Evolutionary conservation across 352 stramenopile species (phyloP).

Genomic region (Phytophthora palmivora): DNA sequence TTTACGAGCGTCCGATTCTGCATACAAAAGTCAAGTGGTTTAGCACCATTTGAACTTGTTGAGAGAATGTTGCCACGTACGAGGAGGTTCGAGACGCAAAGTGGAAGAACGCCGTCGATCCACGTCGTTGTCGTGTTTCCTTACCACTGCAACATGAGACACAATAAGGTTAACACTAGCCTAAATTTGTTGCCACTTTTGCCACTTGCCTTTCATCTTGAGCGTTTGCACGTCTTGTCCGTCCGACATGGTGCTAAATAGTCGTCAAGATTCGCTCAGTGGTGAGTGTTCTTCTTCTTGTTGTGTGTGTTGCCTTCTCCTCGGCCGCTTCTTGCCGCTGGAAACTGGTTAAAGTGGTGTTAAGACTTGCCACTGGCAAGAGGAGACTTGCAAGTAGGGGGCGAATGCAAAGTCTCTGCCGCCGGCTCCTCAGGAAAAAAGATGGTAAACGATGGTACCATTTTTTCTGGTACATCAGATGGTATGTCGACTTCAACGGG

Average conservation of each 20-base stretch:
- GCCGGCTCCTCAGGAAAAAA: conserved; percentile 22
- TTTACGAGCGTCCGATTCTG: conserved; percentile 62
- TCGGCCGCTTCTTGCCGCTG: conserved; percentile 3
- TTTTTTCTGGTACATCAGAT: neutral
- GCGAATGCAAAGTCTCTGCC: conserved; percentile 31
- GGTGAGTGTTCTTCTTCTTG: neutral
- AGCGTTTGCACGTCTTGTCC: conserved; percentile 57
- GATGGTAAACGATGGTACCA: conserved; percentile 13
- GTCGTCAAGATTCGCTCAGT: too few relatives aligned
- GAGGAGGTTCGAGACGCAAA: conserved; percentile 58
- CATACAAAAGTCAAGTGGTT: neutral
- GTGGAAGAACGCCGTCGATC: conserved; percentile 70
- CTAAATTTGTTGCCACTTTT: conserved; percentile 6
- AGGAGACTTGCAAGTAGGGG: conserved; percentile 14
- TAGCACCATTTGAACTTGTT: conserved; percentile 1
- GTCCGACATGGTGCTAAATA: conserved; percentile 38
- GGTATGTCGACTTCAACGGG: conserved; percentile 13
- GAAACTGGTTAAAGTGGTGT: conserved; percentile 12
- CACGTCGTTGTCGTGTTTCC: conserved; percentile 72
- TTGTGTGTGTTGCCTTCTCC: conserved; percentile 3
- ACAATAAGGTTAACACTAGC: conserved; percentile 22
- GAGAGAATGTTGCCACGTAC: conserved; percentile 40
- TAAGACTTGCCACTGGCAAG: conserved; percentile 13
- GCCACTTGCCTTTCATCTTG: conserved; percentile 57
- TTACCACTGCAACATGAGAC: conserved; percentile 39